phyloP scores from a whole-genome alignment of 2,329 filamentous ascomycete species.

The Exophiala sp. region DNA sequence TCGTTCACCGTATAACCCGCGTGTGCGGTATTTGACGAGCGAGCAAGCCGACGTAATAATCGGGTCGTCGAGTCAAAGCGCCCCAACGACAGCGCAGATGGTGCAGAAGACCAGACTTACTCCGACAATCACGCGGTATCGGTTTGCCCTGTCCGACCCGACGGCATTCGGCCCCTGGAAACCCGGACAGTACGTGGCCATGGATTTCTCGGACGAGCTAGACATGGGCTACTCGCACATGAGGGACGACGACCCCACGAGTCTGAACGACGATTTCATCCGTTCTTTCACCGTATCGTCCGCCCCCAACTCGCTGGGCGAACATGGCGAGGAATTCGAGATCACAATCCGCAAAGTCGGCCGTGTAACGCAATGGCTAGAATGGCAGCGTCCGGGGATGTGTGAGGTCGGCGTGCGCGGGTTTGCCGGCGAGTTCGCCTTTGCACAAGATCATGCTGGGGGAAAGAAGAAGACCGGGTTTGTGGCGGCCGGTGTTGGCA shows the following conservation, averaged over 20 bases:
- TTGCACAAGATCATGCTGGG: constrained; percentile 34
- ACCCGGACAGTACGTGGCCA: constrained; percentile 69
- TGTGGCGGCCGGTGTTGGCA: constrained; percentile 72
- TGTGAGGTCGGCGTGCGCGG: constrained; percentile 64
- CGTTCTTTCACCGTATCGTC: constrained; percentile 78
- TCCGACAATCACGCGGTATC: constrained; percentile 62
- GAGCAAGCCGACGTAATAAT: constrained; percentile 44
- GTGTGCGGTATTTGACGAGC: constrained; percentile 56
- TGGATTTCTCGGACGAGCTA: constrained; percentile 65
- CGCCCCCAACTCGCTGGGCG: constrained; percentile 38
- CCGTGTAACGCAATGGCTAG: constrained; percentile 60
- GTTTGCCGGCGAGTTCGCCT: constrained; percentile 61
- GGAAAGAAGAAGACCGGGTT: constrained; percentile 47
- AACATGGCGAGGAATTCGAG: constrained; percentile 52
- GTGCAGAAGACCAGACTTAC: constrained; percentile 56
- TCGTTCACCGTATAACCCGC: constrained; percentile 71
- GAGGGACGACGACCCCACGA: constrained; percentile 71
- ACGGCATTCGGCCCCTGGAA: constrained; percentile 46
- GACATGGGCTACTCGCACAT: constrained; percentile 74
- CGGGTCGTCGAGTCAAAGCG: constrained; percentile 12
- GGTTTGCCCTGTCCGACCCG: constrained; percentile 45
- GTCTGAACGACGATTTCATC: constrained; percentile 77
- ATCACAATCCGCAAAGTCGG: constrained; percentile 68
- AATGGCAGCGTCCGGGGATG: constrained; percentile 48
- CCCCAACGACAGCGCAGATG: constrained; percentile 49